Conservation (phyloP, 176 grass and related monocot species). For the Themeda triandra region DNA sequence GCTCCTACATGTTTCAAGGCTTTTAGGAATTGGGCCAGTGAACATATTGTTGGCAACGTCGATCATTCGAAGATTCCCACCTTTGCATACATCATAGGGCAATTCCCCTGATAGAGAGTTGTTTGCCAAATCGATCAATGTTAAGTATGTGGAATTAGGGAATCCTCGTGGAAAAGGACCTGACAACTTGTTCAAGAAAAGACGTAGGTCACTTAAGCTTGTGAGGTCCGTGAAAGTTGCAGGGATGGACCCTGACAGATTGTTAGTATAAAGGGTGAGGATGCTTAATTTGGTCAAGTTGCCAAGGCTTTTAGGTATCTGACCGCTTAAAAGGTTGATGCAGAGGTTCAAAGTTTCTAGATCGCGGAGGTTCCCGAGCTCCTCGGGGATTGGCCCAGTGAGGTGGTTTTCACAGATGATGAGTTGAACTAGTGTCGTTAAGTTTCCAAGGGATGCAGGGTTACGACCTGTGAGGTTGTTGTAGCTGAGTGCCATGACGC, state of each 20-base stretch:
- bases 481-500: rapidly evolving
- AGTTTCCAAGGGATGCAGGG: neutral
- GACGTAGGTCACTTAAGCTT: too few relatives aligned
- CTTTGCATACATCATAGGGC: too few relatives aligned
- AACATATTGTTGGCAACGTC: too few relatives aligned
- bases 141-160: too few relatives aligned
- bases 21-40: too few relatives aligned
- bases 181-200: too few relatives aligned
- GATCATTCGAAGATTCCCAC: too few relatives aligned
- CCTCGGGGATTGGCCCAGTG: neutral
- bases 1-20: too few relatives aligned
- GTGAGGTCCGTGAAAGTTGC: too few relatives aligned
- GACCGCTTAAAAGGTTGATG: neutral
- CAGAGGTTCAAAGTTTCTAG: neutral
- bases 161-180: too few relatives aligned
- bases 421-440: neutral
- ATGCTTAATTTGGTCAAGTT: neutral
- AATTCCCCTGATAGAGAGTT: too few relatives aligned
- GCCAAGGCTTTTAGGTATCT: neutral
- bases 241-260: neutral
- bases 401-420: neutral
- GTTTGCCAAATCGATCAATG: too few relatives aligned
- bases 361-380: neutral
- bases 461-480: neutral
- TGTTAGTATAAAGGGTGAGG: neutral